Conservation (phyloP, 768 basidiomycete genomes). For the Boletus subcaerulescens region DNA sequence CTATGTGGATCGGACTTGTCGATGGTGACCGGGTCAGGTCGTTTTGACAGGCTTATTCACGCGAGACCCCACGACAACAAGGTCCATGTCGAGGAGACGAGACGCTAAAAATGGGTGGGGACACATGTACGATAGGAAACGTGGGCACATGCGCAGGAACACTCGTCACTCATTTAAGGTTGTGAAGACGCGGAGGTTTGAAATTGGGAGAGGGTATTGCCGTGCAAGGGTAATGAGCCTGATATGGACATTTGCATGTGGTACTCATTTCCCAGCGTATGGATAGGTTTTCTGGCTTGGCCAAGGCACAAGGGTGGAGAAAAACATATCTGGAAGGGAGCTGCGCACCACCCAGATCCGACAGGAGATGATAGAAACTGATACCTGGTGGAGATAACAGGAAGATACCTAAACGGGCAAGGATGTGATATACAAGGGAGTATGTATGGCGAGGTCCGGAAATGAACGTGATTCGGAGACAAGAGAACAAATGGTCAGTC, state of each 20-base stretch:
- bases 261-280: constrained; percentile 11
- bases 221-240: constrained; percentile 7
- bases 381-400: constrained; percentile 36
- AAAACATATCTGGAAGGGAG: constrained; percentile 27
- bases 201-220: constrained; percentile 21
- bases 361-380: constrained; percentile 19
- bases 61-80: constrained; percentile 13
- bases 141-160: constrained; percentile 6
- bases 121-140: constrained; percentile 10
- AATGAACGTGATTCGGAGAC: constrained; percentile 31
- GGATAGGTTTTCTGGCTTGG: background rate
- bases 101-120: constrained; percentile 4
- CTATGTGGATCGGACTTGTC: background rate
- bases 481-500: constrained; percentile 23
- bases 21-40: background rate
- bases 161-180: constrained; percentile 11
- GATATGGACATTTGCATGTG: constrained; percentile 18
- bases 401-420: constrained; percentile 22
- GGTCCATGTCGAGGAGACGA: constrained; percentile 23
- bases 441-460: constrained; percentile 25
- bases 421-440: constrained; percentile 18
- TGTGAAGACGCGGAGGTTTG: constrained; percentile 20
- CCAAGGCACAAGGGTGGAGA: constrained; percentile 24
- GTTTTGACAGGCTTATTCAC: constrained; percentile 7
- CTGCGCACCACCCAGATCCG: constrained; percentile 30